Evolutionary conservation across 441 rosid species (phyloP), one percentile per base, ranked within the genome.

Genomic region (Eruca vesicaria): DNA sequence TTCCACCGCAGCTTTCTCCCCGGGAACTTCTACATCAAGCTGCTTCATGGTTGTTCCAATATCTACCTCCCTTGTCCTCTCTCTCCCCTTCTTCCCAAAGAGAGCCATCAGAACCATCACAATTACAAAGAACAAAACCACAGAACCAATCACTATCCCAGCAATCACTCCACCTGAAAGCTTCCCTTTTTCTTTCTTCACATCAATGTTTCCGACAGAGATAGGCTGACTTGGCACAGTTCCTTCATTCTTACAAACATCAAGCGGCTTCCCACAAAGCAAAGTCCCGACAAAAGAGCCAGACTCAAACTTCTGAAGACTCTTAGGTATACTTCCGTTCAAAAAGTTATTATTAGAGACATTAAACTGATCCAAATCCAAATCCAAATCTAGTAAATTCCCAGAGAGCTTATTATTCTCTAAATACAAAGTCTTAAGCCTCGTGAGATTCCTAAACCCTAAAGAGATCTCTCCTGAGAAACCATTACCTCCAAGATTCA

Each of bases 121-220:
- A 75, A 92, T 76, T 33, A 94, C 23, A n/a, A 81, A 65, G 64
- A 92, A 81, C 19, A 80, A 98, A 55, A 88, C 43, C n/a, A 92
- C 80, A 67, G 89, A 88, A 75, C 93, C 99, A 26, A 96, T 88
- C 12, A 86, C 97, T 36, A 96, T 92, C n/a, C 99, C 99, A 1
- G 98, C 97, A 65, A 92, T 88, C 12, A 89, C 97, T 9, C 97
- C 99, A 7, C 92, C 97, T 2, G 98, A 90, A 10, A 94, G 83
- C 82, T 86, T 85, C 64, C 78, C 85, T 66, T 67, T 78, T 63
- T 76, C 73, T 50, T 45, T 45, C 31, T 78, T 56, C 21, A 35
- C 87, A 2, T 62, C 35, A 45, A 74, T 79, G 64, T 50, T 75
- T 6, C 78, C 88, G 6, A 71, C 84, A n/a, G 81, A 80, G 12